Percentiles rank a stretch among this genome's conserved stretches.
These are phyloP conservation scores for Hyaloraphidium curvatum DNA, from an alignment of 192 early-diverging fungal genomes.

Conservation along the genomic window DNA sequence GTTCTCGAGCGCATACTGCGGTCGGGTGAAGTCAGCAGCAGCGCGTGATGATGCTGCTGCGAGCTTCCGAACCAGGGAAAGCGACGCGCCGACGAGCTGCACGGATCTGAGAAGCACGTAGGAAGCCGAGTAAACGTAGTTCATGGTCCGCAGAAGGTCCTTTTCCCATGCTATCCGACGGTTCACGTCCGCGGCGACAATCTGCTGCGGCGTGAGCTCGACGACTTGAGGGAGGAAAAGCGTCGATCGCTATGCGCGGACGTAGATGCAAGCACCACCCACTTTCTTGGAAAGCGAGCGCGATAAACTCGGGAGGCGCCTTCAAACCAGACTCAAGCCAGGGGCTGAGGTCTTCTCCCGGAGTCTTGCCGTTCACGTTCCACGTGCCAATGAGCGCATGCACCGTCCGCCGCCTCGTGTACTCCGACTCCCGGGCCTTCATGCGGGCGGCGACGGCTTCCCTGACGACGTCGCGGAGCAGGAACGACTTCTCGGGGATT, in stretches of 20 bases:
- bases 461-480: slow-evolving; percentile 20
- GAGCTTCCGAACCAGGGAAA: background rate
- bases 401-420: background rate
- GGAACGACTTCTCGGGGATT: slow-evolving; percentile 3
- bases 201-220: slow-evolving; percentile 54
- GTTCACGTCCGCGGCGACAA: slow-evolving; percentile 47
- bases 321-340: slow-evolving; percentile 36
- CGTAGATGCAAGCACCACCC: too few species aligned
- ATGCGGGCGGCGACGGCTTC: slow-evolving; percentile 14
- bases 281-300: slow-evolving; percentile 89
- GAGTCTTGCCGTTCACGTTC: slow-evolving; percentile 68
- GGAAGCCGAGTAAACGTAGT: slow-evolving; percentile 1
- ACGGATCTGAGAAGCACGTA: slow-evolving; percentile 72
- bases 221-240: too few species aligned
- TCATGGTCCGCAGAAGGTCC: background rate
- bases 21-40: too few species aligned
- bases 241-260: too few species aligned
- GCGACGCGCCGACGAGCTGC: slow-evolving; percentile 65
- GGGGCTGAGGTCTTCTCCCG: slow-evolving; percentile 33
- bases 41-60: too few species aligned
- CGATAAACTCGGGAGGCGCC: slow-evolving; percentile 50
- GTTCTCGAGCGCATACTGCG: too few species aligned
- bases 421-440: slow-evolving; percentile 11
- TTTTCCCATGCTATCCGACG: background rate
- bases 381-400: slow-evolving; percentile 64